Base-by-base conservation (phyloP, 2,329 filamentous ascomycete genomes). In the Xylaria sp. region DNA sequence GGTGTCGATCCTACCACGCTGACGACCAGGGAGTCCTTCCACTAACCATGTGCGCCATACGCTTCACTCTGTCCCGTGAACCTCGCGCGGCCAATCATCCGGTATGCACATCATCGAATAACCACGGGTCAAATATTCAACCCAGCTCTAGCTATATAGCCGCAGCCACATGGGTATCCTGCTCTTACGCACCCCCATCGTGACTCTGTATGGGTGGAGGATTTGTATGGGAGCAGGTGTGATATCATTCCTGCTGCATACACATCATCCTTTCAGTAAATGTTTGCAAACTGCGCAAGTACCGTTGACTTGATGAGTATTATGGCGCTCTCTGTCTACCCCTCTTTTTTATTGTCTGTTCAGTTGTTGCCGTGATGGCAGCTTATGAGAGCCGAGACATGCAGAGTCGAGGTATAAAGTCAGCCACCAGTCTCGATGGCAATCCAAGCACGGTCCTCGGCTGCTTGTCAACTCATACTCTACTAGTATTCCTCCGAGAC, bases 341-440 rank as follows among this genome's bases (percentile, higher is more conserved):
- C 58, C 60, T 57, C 59, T 62, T 60, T 56, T 52, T 53, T 54
- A 61, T 47, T 61, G 35, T 30, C 23, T 30, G 19, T 58, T 54
- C 44, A 18, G 52, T 53, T 59, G 42, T 46, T 16, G 42, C 13
- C 10, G 42, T 46, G 42, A n/a, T 16, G 42, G 42, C 42, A n/a
- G n/a, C 42, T 46, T 46, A 46, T 49, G 55, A 37, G 49, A 11
- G 8, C 37, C 37, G 37, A 8, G 37, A 8, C 23, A 42, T 42
- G 37, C 37, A 42, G 13, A 42, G 37, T 42, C 13, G 37, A 42
- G 9, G 13, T 16, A 7, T 51, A 49, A 59, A 23, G 48, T 42
- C 11, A 42, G 11, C 8, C 9, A 8, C 37, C 37, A 13, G 37
- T 13, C 37, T 42, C 3, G 51, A 59, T 52, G 42, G 42, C 47